These are phyloP conservation scores for Coemansia reversa DNA, from an alignment of 192 early-diverging fungal genomes.

Conservation along the genomic window DNA sequence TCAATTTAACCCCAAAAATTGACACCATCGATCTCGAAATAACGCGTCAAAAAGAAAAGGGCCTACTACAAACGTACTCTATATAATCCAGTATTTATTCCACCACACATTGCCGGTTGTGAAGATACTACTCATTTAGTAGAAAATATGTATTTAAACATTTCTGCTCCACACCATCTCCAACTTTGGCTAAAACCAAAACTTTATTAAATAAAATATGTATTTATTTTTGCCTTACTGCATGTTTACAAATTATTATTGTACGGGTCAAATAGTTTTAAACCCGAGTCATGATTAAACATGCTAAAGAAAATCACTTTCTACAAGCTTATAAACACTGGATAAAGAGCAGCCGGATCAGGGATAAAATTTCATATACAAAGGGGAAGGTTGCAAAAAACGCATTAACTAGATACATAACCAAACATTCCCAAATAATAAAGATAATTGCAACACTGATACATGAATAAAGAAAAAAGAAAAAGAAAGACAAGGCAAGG, in stretches of 20 bases:
- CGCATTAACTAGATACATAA: background rate
- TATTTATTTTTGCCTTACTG: too few relatives aligned
- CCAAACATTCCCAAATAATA: background rate
- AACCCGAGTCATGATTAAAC: too few relatives aligned
- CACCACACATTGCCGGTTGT: background rate
- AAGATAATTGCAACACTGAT: background rate
- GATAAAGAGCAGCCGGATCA: too few relatives aligned
- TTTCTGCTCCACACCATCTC: slow-evolving; percentile 27
- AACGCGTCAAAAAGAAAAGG: slow-evolving; percentile 34
- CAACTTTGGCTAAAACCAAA: too few relatives aligned
- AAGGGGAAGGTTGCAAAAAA: background rate
- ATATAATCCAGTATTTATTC: slow-evolving; percentile 24
- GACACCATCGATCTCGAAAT: slow-evolving; percentile 33
- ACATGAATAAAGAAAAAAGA: background rate
- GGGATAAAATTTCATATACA: background rate
- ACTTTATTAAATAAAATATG: too few relatives aligned
- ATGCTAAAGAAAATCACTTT: too few relatives aligned
- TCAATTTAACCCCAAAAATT: slow-evolving; percentile 13
- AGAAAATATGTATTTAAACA: background rate
- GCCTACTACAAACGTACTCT: slow-evolving; percentile 35
- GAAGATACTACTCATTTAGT: background rate
- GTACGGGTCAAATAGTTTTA: too few relatives aligned
- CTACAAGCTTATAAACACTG: too few relatives aligned
- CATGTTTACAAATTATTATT: too few relatives aligned
- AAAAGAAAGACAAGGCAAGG: slow-evolving; percentile 1